Evolutionary conservation across 495 filamentous ascomycete genomes (phyloP), one percentile per base, ranked within the genome.

Genomic region (Cercophora sp.): DNA sequence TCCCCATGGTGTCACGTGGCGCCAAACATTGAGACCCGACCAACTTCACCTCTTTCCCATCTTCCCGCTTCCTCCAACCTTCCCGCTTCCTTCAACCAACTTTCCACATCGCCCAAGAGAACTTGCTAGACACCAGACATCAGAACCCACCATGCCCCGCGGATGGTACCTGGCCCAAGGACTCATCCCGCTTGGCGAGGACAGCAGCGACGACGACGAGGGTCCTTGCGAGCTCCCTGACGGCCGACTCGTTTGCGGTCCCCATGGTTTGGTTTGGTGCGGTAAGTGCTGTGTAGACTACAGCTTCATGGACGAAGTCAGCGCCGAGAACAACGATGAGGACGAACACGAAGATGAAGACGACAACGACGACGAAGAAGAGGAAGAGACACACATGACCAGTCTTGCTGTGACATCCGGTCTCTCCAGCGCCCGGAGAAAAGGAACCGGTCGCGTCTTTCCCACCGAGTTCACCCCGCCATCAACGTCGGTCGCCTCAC

Each of bases 381-480:
- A n/a, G n/a, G n/a, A n/a, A n/a, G n/a, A n/a, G n/a, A n/a, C n/a
- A n/a, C n/a, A n/a, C n/a, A n/a, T n/a, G n/a, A n/a, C n/a, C n/a
- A n/a, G n/a, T n/a, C n/a, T n/a, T n/a, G n/a, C n/a, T n/a, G n/a
- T n/a, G n/a, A n/a, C 29, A 32, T 32, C 29, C 29, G 13, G 29
- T 29, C 50, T 23, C 45, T 15, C 6, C 9, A 10, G 29, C 6
- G 6, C 29, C 9, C 53, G 19, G 49, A 54, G 34, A 40, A 62
- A 43, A 54, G 65, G 61, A n/a, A 67, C 58, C 10, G 65, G 67
- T 25, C 56, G 44, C 20, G 53, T 58, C n/a, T 59, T 66, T 24
- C 62, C 66, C 52, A 57, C 52, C 29, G 57, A 45, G 36, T 70
- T 70, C 54, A 49, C 8, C 10, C 68, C 62, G 8, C 59, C 64